Evolutionary conservation across 352 stramenopile genomes (phyloP).

Genomic region (Elongisporangium prolatum): DNA sequence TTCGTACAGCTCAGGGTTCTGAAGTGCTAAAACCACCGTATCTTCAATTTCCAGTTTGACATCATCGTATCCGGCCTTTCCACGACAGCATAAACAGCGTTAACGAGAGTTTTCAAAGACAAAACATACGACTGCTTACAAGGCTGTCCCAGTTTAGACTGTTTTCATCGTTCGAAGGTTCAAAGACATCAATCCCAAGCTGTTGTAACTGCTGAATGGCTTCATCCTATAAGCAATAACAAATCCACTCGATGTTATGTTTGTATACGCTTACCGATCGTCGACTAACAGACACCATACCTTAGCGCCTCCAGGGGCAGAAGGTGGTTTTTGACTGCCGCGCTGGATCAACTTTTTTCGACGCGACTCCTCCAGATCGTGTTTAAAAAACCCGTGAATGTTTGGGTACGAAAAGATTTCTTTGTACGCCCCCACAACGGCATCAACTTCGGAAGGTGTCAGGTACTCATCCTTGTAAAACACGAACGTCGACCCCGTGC

Average conservation of each 20-base stretch:
- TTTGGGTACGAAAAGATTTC: slow-evolving; percentile 79
- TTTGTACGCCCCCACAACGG: slow-evolving; percentile 81
- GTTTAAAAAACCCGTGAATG: slow-evolving; percentile 66
- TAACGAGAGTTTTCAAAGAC: background rate
- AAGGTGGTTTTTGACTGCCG: slow-evolving; percentile 5
- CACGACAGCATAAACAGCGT: background rate
- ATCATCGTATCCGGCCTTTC: slow-evolving; percentile 84
- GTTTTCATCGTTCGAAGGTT: slow-evolving; percentile 49
- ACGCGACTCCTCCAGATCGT: slow-evolving; percentile 55
- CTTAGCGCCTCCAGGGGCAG: slow-evolving; percentile 32
- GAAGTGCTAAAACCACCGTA: slow-evolving; percentile 88
- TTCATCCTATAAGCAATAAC: slow-evolving; percentile 37
- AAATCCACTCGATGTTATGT: too few relatives aligned
- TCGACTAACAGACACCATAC: too few relatives aligned
- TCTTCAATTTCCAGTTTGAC: slow-evolving; percentile 92
- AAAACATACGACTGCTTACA: slow-evolving; percentile 19
- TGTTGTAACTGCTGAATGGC: slow-evolving; percentile 76
- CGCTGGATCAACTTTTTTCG: slow-evolving; percentile 45
- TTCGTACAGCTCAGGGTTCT: slow-evolving; percentile 90
- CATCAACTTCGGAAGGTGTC: slow-evolving; percentile 60
- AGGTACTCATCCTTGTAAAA: slow-evolving; percentile 87
- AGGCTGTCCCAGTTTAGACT: slow-evolving; percentile 79
- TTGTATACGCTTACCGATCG: too few relatives aligned
- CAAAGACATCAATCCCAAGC: slow-evolving; percentile 81
- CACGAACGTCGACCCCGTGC: slow-evolving; percentile 52